These are phyloP conservation scores for Fusarium anguioides DNA, from an alignment of 2,329 filamentous ascomycete genomes.

Conservation along the genomic window DNA sequence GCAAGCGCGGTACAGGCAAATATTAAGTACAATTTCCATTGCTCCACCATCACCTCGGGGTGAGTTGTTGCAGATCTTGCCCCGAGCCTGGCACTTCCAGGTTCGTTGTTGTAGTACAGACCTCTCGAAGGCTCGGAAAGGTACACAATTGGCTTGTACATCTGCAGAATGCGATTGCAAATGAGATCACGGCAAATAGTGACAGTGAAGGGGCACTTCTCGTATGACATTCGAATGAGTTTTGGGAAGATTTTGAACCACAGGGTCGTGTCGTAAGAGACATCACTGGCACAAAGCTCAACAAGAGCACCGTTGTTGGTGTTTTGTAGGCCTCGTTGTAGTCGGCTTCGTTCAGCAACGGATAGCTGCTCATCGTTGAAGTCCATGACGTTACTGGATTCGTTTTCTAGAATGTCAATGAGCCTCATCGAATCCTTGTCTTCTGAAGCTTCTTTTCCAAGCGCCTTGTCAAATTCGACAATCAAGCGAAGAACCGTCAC, in stretches of 20 bases:
- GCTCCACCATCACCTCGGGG: slow-evolving; percentile 89
- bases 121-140: slow-evolving; percentile 80
- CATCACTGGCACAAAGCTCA: slow-evolving; percentile 94
- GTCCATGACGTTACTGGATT: slow-evolving; percentile 88
- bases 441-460: slow-evolving; percentile 72
- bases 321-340: slow-evolving; percentile 89
- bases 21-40: slow-evolving; percentile 97
- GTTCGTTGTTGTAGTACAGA: slow-evolving; percentile 70
- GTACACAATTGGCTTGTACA: slow-evolving; percentile 85
- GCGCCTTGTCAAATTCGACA: slow-evolving; percentile 89
- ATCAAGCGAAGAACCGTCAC: slow-evolving; percentile 93
- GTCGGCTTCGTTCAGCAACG: slow-evolving; percentile 88
- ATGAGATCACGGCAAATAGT: slow-evolving; percentile 91
- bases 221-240: slow-evolving; percentile 87
- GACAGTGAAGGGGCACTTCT: slow-evolving; percentile 91
- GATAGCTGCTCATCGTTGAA: slow-evolving; percentile 92
- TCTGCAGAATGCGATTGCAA: slow-evolving; percentile 90
- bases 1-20: slow-evolving; percentile 97
- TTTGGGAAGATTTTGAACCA: slow-evolving; percentile 99
- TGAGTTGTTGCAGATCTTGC: slow-evolving; percentile 74
- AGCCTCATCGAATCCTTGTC: slow-evolving; percentile 77
- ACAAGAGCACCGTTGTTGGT: slow-evolving; percentile 87
- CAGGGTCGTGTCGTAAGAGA: slow-evolving; percentile 91
- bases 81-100: slow-evolving; percentile 63
- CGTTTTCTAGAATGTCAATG: slow-evolving; percentile 91